phyloP scores from a whole-genome alignment of 768 basidiomycete genomes.

The Tulasnella sp. region DNA sequence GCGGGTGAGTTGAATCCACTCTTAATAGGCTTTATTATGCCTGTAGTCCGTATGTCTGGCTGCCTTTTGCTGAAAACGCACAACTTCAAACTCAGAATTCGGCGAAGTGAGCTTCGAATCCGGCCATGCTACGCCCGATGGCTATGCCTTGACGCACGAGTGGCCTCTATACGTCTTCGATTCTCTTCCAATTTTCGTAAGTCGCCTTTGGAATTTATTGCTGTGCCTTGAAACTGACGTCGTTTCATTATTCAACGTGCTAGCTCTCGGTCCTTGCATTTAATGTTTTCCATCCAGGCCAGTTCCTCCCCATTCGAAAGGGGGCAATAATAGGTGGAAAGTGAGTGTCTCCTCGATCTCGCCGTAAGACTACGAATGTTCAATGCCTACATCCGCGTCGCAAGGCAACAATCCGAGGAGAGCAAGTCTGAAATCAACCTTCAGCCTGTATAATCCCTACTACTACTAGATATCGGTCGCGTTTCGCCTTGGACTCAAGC shows the following conservation, averaged over 20 bases:
- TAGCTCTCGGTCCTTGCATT: constrained; percentile 15
- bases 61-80: neutral
- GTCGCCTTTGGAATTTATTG: neutral
- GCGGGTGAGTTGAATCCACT: constrained; percentile 13
- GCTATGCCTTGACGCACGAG: constrained; percentile 30
- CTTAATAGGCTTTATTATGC: neutral
- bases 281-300: constrained; percentile 24
- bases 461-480: neutral
- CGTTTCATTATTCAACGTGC: neutral
- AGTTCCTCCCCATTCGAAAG: constrained; percentile 29
- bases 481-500: neutral
- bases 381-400: neutral
- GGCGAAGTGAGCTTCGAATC: constrained; percentile 19
- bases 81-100: constrained; percentile 20
- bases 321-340: constrained; percentile 28
- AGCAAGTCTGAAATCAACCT: neutral
- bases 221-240: neutral
- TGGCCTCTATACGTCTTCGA: constrained; percentile 31
- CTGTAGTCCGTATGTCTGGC: neutral
- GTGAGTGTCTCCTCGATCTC: neutral
- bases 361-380: neutral
- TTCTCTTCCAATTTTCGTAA: constrained; percentile 28
- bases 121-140: constrained; percentile 1
- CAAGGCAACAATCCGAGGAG: neutral
- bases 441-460: neutral